Percentiles rank a stretch among this genome's conserved stretches.
Conservation (phyloP, 495 filamentous ascomycete genomes). For the Bacidia rubella region DNA sequence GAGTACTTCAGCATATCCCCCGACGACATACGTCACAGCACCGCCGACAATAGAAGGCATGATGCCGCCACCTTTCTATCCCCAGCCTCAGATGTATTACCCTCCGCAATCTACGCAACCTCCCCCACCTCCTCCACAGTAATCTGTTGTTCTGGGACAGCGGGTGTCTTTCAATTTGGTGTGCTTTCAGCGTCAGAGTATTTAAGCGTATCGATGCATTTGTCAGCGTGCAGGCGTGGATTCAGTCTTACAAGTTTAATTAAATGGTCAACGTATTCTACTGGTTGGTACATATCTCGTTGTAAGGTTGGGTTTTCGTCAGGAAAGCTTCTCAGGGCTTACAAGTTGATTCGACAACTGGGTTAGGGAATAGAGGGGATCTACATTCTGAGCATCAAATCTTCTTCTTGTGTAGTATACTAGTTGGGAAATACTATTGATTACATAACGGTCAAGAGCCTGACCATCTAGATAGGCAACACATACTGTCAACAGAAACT, state of each 20-base stretch:
- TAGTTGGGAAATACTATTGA: neutral
- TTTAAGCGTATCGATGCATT: conserved; percentile 20
- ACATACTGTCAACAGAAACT: too few relatives aligned
- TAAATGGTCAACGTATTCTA: too few relatives aligned
- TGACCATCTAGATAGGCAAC: neutral
- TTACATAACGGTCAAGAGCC: neutral
- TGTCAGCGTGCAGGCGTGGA: conserved; percentile 14
- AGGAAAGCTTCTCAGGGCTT: neutral
- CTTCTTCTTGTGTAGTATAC: conserved; percentile 7
- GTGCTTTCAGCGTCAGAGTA: conserved; percentile 11
- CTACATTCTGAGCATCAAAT: neutral
- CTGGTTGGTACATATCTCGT: too few relatives aligned
- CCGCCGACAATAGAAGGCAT: conserved; percentile 4
- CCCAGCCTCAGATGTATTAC: conserved; percentile 61
- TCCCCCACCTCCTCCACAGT: conserved; percentile 1
- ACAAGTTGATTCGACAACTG: neutral
- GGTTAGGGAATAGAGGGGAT: neutral
- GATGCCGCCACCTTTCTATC: conserved; percentile 49
- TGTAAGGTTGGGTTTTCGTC: neutral
- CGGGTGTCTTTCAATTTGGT: neutral
- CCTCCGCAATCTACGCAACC: conserved; percentile 27
- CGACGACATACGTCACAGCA: conserved; percentile 24
- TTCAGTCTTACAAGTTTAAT: too few relatives aligned
- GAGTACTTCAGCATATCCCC: conserved; percentile 34
- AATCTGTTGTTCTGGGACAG: neutral